phyloP scores from a whole-genome alignment of 306 rosid species.

The Fagus crenata region DNA sequence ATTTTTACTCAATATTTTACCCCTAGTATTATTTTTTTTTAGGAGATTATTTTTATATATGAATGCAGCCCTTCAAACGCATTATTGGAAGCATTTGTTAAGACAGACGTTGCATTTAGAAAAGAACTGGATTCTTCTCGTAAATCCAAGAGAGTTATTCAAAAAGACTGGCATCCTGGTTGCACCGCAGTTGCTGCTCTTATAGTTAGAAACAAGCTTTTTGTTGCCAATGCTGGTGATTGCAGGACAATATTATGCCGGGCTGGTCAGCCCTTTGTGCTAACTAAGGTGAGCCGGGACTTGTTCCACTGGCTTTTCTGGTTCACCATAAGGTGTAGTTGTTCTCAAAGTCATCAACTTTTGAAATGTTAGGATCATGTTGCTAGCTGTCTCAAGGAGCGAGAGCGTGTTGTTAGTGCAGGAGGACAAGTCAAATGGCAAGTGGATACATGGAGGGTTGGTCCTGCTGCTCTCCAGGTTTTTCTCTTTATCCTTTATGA shows the following conservation, averaged over 20 bases:
- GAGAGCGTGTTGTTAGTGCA: slow-evolving; percentile 69
- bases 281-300: slow-evolving; percentile 64
- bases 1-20: slow-evolving; percentile 7
- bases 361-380: slow-evolving; percentile 71
- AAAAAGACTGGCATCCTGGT: slow-evolving; percentile 93
- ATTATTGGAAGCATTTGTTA: slow-evolving; percentile 66
- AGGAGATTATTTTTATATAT: slow-evolving; percentile 14
- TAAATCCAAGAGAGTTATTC: slow-evolving; percentile 62
- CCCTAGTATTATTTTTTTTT: slow-evolving; percentile 6
- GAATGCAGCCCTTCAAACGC: slow-evolving; percentile 70
- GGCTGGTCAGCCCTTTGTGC: slow-evolving; percentile 66
- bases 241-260: slow-evolving; percentile 85
- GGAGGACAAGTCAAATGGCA: slow-evolving; percentile 90
- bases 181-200: slow-evolving; percentile 83
- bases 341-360: slow-evolving; percentile 14
- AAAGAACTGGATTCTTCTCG: slow-evolving; percentile 60
- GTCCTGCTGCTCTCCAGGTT: slow-evolving; percentile 95
- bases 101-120: slow-evolving; percentile 82
- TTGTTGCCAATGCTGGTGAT: slow-evolving; percentile 89
- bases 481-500: slow-evolving; percentile 25
- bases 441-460: slow-evolving; percentile 93
- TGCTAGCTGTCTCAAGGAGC: slow-evolving; percentile 83
- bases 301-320: not conserved
- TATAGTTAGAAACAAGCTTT: slow-evolving; percentile 65
- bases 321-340: slow-evolving; percentile 3